Percentiles rank a stretch among this genome's conserved stretches.
These are phyloP conservation scores for Xylariaceae sp. DNA, from an alignment of 2,329 filamentous ascomycete genomes.

Conservation along the genomic window DNA sequence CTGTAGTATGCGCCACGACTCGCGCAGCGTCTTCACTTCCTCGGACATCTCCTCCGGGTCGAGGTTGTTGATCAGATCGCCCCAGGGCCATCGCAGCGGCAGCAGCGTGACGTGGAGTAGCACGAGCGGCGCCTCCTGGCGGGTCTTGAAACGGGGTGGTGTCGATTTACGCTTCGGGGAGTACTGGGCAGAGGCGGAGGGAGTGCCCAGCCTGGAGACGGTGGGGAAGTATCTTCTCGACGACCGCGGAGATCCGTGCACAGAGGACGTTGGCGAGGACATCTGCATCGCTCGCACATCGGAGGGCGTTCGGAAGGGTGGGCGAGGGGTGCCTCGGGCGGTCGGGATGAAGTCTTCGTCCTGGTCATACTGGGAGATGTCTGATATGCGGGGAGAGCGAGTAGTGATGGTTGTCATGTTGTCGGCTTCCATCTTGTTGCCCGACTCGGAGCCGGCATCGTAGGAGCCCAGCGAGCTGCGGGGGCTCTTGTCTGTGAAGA, in stretches of 20 bases:
- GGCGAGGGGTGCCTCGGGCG: slow-evolving; percentile 54
- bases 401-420: slow-evolving; percentile 31
- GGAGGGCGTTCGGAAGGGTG: slow-evolving; percentile 64
- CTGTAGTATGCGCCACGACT: slow-evolving; percentile 62
- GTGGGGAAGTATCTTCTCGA: slow-evolving; percentile 45
- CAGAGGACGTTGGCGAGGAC: slow-evolving; percentile 57
- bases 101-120: slow-evolving; percentile 73
- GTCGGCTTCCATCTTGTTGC: slow-evolving; percentile 26
- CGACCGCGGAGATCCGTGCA: slow-evolving; percentile 48
- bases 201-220: slow-evolving; percentile 54
- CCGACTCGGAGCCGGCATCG: slow-evolving; percentile 30
- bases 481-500: slow-evolving; percentile 54
- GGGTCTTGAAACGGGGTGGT: slow-evolving; percentile 51
- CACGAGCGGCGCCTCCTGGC: slow-evolving; percentile 62
- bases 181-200: slow-evolving; percentile 45
- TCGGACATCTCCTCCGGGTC: slow-evolving; percentile 30
- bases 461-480: slow-evolving; percentile 53
- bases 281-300: slow-evolving; percentile 67
- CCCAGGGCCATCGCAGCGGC: slow-evolving; percentile 63
- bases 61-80: slow-evolving; percentile 43
- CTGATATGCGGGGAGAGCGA: slow-evolving; percentile 43
- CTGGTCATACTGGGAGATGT: slow-evolving; percentile 43
- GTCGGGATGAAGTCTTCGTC: slow-evolving; percentile 45
- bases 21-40: slow-evolving; percentile 47
- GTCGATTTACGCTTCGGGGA: slow-evolving; percentile 50